Base-by-base conservation (phyloP, 768 basidiomycete genomes). In the Coprinopsis marcescibilis region DNA sequence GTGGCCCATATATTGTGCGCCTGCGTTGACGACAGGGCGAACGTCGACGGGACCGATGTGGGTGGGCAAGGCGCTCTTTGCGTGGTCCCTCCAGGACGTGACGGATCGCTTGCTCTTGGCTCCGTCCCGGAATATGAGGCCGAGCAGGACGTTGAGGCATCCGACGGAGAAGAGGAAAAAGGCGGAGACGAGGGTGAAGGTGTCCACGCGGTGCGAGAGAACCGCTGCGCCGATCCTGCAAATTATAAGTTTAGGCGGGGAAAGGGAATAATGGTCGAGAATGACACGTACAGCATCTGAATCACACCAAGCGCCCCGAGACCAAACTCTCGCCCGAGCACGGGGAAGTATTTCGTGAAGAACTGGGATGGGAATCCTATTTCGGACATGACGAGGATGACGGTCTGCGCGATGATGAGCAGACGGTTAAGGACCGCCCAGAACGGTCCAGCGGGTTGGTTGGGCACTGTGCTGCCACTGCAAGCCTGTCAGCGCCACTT, bases 341-440 rank as follows among this genome's bases (percentile, higher is more conserved):
- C 80, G 15, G 93, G 93, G 65, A 96, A 86, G 69, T 77, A 93
- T 29, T 77, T 78, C 60, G 80, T 73, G 66, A 95, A 95, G 72
- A 91, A 87, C 24, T 69, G 60, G 6, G 76, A 64, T 10, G 89
- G 89, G 77, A 89, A 87, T 52, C 86, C 81, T 49, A 92, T 52
- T 65, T 96, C 93, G 46, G 91, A 86, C 48, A 92, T 64, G 51
- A 92, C 65, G 57, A 95, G 81, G 25, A 90, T 71, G 57, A 92
- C 62, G 50, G 84, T 77, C 69, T 93, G 87, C 64, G 87, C 82
- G 51, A 92, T 79, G 63, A 95, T 89, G 63, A 95, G 77, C 46
- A 95, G 74, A 50, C 89, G 75, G 65, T 90, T 89, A 52, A 94
- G 69, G 51, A 95, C 81, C 3, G 89, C 87, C 88, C 91, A 96